Base-by-base conservation (phyloP, 2,329 filamentous ascomycete genomes). In the Cercospora nicotianae region DNA sequence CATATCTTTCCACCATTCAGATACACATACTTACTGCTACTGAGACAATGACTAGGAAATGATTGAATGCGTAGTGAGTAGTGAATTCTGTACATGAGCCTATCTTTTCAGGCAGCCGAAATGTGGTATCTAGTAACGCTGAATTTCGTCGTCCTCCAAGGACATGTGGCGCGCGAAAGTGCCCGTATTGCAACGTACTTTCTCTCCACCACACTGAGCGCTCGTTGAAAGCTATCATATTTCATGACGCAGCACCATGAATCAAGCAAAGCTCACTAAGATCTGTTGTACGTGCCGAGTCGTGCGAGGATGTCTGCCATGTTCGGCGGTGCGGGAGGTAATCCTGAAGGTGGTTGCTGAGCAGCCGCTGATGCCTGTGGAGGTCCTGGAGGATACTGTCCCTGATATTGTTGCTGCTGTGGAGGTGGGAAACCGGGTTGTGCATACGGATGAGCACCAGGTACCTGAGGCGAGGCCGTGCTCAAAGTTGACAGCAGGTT, bases 281-380 rank as follows among this genome's bases (percentile, higher is more conserved):
- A 61, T 57, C 60, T 62, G 12, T 64, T 64, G 68, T 77, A 77
- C 13, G 67, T 87, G 58, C 89, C 87, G 67, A 93, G 80, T 74
- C 91, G 88, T 13, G 89, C 89, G 86, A 93, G 90, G 62, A 93
- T 91, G 73, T 91, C 90, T 76, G 90, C 87, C 73, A 93, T 89
- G 72, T 85, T 81, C 42, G 93, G 88, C 72, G 84, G 81, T 42
- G 81, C 79, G 67, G 79, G 79, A 53, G 66, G 45, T 48, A 93
- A 88, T 72, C 84, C 81, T 39, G 81, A 79, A 67, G 79, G 79
- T 59, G 66, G 45, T 53, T 45, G 74, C 69, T 39, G 58, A 18
- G 55, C 59, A 31, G 62, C 18, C 31, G 26, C 45, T 23, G 58
- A 18, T 3, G 58, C 13, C 55, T 67, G 63, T 9, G 65, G 39